Evolutionary conservation across 495 filamentous ascomycete species (phyloP).

Genomic region (Xylaria flabelliformis): DNA sequence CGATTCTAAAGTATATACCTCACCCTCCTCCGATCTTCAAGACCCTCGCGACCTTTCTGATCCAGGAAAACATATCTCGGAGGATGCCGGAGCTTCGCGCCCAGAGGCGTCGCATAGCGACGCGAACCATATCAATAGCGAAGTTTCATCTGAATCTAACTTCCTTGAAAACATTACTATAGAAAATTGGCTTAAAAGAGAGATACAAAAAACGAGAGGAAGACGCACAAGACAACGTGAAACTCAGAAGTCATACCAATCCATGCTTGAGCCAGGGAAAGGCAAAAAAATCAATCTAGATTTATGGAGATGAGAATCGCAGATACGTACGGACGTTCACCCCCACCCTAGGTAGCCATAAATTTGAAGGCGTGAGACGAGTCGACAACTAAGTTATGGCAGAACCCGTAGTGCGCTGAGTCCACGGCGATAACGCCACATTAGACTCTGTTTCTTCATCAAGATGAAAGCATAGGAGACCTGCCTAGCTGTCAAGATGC

Average conservation of each 20-base stretch:
- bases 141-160: neutral
- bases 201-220: neutral
- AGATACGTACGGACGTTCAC: neutral
- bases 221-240: neutral
- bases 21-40: too few relatives aligned
- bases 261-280: neutral
- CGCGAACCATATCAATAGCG: neutral
- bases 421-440: neutral
- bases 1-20: too few relatives aligned
- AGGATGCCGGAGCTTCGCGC: too few relatives aligned
- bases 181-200: neutral
- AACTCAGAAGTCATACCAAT: neutral
- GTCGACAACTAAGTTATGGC: neutral
- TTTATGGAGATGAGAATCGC: neutral
- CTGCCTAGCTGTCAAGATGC: neutral
- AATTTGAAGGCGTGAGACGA: neutral
- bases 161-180: neutral
- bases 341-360: neutral
- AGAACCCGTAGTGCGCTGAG: neutral
- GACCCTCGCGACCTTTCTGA: too few relatives aligned
- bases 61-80: too few relatives aligned
- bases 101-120: neutral
- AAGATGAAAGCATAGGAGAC: neutral
- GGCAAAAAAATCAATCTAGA: neutral
- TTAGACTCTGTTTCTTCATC: neutral